Percentiles rank a stretch among this genome's conserved stretches.
Conservation (phyloP, 1,284 basidiomycete genomes). For the Thelephora terrestris region DNA sequence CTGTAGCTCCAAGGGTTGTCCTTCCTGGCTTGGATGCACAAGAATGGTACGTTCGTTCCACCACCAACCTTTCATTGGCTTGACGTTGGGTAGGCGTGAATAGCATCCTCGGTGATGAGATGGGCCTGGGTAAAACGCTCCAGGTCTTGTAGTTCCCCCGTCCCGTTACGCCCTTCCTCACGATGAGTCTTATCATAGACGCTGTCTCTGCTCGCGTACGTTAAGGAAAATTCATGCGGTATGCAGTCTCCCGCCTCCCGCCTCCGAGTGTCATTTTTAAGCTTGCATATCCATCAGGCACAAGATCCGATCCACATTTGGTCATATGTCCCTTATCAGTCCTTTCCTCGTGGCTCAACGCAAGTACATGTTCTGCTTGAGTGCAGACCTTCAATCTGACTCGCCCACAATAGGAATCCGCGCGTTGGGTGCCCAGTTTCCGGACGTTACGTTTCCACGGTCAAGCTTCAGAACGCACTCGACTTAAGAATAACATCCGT, state of each 20-base stretch:
- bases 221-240: slow-evolving; percentile 35
- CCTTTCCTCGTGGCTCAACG: slow-evolving; percentile 43
- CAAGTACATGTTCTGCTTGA: slow-evolving; percentile 16
- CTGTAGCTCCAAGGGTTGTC: slow-evolving; percentile 40
- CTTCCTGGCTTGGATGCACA: slow-evolving; percentile 44
- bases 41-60: slow-evolving; percentile 30
- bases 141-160: slow-evolving; percentile 23
- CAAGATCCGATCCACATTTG: slow-evolving; percentile 37
- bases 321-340: slow-evolving; percentile 56
- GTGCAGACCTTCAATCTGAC: neutral
- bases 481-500: slow-evolving; percentile 31
- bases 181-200: slow-evolving; percentile 27
- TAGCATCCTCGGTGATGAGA: slow-evolving; percentile 52
- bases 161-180: neutral
- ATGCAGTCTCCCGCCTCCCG: neutral
- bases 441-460: slow-evolving; percentile 42
- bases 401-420: slow-evolving; percentile 31
- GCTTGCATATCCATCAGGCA: neutral
- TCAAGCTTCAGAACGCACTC: slow-evolving; percentile 33
- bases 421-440: slow-evolving; percentile 45
- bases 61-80: slow-evolving; percentile 1
- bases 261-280: neutral
- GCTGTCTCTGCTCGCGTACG: slow-evolving; percentile 46
- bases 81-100: slow-evolving; percentile 35
- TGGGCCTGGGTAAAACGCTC: slow-evolving; percentile 58